Evolutionary conservation across 257 asterid genomes (phyloP).

Genomic region (Handroanthus guayacan): DNA sequence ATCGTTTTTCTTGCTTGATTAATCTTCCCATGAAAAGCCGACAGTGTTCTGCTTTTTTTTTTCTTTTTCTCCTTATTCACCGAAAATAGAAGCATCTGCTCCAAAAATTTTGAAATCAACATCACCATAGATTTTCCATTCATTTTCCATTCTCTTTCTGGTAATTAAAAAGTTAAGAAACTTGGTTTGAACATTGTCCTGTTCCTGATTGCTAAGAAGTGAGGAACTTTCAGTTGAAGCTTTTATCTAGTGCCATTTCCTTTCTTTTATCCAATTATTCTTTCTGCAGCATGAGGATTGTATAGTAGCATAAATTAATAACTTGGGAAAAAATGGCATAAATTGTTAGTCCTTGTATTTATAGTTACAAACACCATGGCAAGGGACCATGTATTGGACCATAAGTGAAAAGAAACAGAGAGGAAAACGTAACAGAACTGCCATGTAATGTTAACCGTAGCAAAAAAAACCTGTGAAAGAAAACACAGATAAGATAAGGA

Average conservation of each 20-base stretch:
- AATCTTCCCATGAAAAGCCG: neutral
- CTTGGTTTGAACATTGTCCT: neutral
- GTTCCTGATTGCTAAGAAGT: neutral
- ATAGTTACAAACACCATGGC: too few species aligned
- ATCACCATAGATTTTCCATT: neutral
- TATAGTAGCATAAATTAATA: neutral
- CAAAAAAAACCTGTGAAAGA: neutral
- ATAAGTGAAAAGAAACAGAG: neutral
- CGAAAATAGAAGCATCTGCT: neutral
- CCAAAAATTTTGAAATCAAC: neutral
- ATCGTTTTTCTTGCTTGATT: neutral
- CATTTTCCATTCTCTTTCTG: neutral
- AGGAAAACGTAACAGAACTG: neutral
- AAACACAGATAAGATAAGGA: neutral
- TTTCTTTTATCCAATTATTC: neutral
- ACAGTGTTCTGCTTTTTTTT: neutral
- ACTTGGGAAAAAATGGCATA: neutral
- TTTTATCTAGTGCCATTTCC: neutral
- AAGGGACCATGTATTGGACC: neutral
- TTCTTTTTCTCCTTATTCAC: neutral
- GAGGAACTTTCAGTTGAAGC: neutral
- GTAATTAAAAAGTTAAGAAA: neutral
- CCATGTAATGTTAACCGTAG: neutral
- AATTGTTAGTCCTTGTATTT: neutral
- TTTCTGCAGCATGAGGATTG: neutral